These are phyloP conservation scores for Salicornia ramosissima DNA, from an alignment of 148 eudicot species.

Conservation along the genomic window DNA sequence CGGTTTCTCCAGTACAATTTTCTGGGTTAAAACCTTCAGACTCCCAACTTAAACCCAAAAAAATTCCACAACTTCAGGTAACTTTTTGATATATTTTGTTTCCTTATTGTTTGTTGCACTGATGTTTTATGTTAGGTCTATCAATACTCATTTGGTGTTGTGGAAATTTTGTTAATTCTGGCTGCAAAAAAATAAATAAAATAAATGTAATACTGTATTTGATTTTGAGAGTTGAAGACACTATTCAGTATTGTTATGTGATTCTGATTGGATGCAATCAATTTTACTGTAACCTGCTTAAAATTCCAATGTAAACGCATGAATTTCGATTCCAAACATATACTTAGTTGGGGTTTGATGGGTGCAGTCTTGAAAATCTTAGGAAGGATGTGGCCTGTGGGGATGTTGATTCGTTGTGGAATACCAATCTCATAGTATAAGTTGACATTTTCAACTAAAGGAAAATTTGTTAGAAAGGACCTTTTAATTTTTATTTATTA, in stretches of 20 bases:
- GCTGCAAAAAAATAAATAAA: too few relatives aligned
- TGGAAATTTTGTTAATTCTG: too few relatives aligned
- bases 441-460: not conserved
- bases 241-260: too few relatives aligned
- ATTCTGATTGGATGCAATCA: not conserved
- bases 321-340: not conserved
- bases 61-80: conserved; percentile 10
- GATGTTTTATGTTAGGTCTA: not conserved
- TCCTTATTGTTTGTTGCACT: not conserved
- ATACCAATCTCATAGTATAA: not conserved
- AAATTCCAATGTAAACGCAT: not conserved
- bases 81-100: not conserved
- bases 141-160: not conserved
- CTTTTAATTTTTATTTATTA: too few relatives aligned
- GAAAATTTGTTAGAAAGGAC: too few relatives aligned
- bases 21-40: not conserved
- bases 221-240: too few relatives aligned
- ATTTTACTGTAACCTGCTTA: not conserved
- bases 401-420: not conserved
- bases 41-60: not conserved
- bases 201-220: not conserved
- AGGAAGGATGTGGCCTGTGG: not conserved
- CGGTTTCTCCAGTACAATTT: not conserved
- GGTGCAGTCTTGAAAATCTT: not conserved
- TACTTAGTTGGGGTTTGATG: not conserved